Conservation (phyloP, 192 early-diverging fungal genomes). For the Coemansia reversa region DNA sequence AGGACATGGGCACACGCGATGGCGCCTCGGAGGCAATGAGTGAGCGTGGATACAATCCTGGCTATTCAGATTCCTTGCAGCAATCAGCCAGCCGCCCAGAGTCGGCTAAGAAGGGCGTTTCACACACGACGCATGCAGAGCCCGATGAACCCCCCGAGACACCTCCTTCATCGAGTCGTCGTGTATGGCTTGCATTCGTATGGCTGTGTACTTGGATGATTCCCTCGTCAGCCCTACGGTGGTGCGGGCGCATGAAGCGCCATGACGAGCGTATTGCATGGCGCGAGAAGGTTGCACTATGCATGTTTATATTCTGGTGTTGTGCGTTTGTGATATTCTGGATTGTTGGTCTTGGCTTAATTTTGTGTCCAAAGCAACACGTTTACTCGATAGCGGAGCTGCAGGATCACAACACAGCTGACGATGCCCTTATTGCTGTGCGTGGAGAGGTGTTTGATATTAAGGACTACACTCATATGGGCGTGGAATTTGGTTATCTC, state of each 20-base stretch:
- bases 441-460: slow-evolving; percentile 85
- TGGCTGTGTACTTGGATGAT: slow-evolving; percentile 60
- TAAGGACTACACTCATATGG: slow-evolving; percentile 59
- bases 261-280: slow-evolving; percentile 87
- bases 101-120: slow-evolving; percentile 26
- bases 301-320: slow-evolving; percentile 77
- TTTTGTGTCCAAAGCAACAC: slow-evolving; percentile 73
- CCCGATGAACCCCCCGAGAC: slow-evolving; percentile 61
- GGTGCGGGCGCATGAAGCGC: slow-evolving; percentile 77
- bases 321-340: slow-evolving; percentile 82
- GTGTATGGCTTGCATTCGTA: slow-evolving; percentile 47
- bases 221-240: slow-evolving; percentile 64
- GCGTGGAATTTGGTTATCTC: slow-evolving; percentile 53
- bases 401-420: slow-evolving; percentile 50
- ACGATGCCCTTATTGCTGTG: slow-evolving; percentile 66
- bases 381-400: slow-evolving; percentile 72
- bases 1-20: slow-evolving; percentile 46
- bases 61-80: slow-evolving; percentile 22
- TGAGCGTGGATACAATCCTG: slow-evolving; percentile 35
- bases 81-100: slow-evolving; percentile 16
- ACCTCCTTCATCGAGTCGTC: slow-evolving; percentile 44
- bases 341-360: slow-evolving; percentile 71
- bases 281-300: slow-evolving; percentile 96
- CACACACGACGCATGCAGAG: slow-evolving; percentile 36
- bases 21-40: slow-evolving; percentile 44